Conservation (phyloP, 2,329 filamentous ascomycete genomes). For the Sporothrix pseudoabietina region DNA sequence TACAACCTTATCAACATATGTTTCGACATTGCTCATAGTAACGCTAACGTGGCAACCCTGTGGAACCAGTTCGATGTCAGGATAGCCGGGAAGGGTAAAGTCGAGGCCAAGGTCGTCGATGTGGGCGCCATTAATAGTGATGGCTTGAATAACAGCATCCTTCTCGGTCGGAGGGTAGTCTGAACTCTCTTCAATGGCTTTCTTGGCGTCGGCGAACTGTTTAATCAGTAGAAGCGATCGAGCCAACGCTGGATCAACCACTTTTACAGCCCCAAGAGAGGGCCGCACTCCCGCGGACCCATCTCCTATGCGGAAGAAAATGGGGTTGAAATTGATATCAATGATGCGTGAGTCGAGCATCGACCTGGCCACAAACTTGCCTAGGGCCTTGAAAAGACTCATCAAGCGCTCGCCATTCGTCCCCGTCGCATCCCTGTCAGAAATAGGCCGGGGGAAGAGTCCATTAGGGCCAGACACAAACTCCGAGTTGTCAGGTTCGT, state of each 20-base stretch:
- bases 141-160: constrained; percentile 65
- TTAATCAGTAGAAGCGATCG: constrained; percentile 84
- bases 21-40: constrained; percentile 86
- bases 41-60: constrained; percentile 74
- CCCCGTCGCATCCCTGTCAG: constrained; percentile 69
- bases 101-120: constrained; percentile 90
- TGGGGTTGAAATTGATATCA: constrained; percentile 94
- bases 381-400: constrained; percentile 87
- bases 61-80: constrained; percentile 77
- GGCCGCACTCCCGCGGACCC: constrained; percentile 68
- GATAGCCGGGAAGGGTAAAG: constrained; percentile 92
- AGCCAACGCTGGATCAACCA: constrained; percentile 83
- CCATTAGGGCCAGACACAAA: constrained; percentile 84
- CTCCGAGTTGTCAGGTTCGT: constrained; percentile 71
- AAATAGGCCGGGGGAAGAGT: constrained; percentile 89
- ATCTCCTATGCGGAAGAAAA: constrained; percentile 93
- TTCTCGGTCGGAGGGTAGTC: constrained; percentile 70
- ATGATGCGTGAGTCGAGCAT: constrained; percentile 99
- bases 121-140: constrained; percentile 72
- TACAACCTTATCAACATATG: constrained; percentile 85
- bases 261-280: constrained; percentile 84
- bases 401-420: constrained; percentile 86
- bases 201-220: constrained; percentile 81
- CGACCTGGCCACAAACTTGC: constrained; percentile 94
- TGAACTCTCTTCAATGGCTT: constrained; percentile 71